Conservation (phyloP, 2,329 filamentous ascomycete species). For the Passalora sequoiae region DNA sequence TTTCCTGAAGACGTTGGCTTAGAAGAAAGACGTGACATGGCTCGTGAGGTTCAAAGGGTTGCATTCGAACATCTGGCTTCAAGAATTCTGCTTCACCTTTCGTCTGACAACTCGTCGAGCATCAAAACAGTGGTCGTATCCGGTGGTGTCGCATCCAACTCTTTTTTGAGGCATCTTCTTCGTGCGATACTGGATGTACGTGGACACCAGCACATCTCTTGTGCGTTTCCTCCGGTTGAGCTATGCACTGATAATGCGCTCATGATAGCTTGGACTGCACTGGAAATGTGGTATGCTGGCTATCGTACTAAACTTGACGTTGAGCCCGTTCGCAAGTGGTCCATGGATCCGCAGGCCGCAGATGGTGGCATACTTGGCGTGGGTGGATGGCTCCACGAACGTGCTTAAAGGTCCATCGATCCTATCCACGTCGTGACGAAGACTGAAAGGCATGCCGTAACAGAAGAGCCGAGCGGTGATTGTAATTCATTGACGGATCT, state of each 20-base stretch:
- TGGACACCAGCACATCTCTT: slow-evolving; percentile 55
- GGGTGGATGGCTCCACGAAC: slow-evolving; percentile 49
- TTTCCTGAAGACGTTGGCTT: slow-evolving; percentile 42
- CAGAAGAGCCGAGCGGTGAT: too few relatives aligned
- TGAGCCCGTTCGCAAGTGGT: slow-evolving; percentile 64
- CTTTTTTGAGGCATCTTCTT: slow-evolving; percentile 64
- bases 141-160: slow-evolving; percentile 85
- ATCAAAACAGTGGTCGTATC: slow-evolving; percentile 69
- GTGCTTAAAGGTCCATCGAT: too few relatives aligned
- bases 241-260: slow-evolving; percentile 94
- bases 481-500: too few relatives aligned
- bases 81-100: slow-evolving; percentile 57
- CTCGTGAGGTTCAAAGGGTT: slow-evolving; percentile 67
- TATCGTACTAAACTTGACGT: slow-evolving; percentile 60
- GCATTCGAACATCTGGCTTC: slow-evolving; percentile 83
- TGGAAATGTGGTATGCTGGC: slow-evolving; percentile 85
- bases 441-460: too few relatives aligned
- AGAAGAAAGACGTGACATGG: slow-evolving; percentile 63
- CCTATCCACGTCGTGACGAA: too few relatives aligned
- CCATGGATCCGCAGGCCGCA: slow-evolving; percentile 57
- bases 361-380: slow-evolving; percentile 65
- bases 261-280: slow-evolving; percentile 92
- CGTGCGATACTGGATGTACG: slow-evolving; percentile 57
- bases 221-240: slow-evolving; percentile 68
- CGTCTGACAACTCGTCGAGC: slow-evolving; percentile 7